These are phyloP conservation scores for Schizopora paradoxa DNA, from an alignment of 1,284 basidiomycete species.

Conservation along the genomic window DNA sequence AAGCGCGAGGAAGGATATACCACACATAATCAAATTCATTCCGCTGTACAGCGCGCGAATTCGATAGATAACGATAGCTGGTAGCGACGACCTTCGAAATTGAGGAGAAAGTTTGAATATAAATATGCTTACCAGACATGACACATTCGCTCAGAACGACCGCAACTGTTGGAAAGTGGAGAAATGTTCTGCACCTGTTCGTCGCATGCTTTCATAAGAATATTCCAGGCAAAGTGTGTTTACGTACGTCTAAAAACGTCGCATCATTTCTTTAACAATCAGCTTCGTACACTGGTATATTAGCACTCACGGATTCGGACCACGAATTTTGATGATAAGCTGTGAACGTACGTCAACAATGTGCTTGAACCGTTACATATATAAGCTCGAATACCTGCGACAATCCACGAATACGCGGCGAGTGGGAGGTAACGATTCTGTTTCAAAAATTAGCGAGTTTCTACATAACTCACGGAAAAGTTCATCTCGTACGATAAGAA, in stretches of 20 bases:
- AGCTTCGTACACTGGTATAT: no score
- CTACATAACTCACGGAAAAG: not conserved
- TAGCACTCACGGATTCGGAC: conserved; percentile 2
- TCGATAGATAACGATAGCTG: conserved; percentile 6
- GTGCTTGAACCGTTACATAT: not conserved
- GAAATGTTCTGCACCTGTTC: conserved; percentile 6
- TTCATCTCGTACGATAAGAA: conserved; percentile 6
- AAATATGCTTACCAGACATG: conserved; percentile 2
- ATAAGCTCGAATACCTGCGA: conserved; percentile 1
- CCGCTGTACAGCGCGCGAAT: conserved; percentile 9
- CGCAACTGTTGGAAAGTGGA: conserved; percentile 7
- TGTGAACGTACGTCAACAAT: not conserved
- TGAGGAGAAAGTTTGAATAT: not conserved
- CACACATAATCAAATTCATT: not conserved
- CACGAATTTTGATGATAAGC: conserved; percentile 7
- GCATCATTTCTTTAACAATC: not conserved
- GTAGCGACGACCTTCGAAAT: not conserved
- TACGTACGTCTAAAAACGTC: not conserved
- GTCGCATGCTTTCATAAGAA: not conserved
- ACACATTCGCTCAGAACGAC: conserved; percentile 6
- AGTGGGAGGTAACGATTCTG: conserved; percentile 13
- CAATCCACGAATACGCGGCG: conserved; percentile 1
- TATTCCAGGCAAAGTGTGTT: not conserved
- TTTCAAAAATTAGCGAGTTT: not conserved
- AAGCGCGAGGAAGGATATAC: not conserved